Evolutionary conservation across 495 filamentous ascomycete genomes (phyloP), one percentile per base, ranked within the genome.

Genomic region (Glonium stellatum): DNA sequence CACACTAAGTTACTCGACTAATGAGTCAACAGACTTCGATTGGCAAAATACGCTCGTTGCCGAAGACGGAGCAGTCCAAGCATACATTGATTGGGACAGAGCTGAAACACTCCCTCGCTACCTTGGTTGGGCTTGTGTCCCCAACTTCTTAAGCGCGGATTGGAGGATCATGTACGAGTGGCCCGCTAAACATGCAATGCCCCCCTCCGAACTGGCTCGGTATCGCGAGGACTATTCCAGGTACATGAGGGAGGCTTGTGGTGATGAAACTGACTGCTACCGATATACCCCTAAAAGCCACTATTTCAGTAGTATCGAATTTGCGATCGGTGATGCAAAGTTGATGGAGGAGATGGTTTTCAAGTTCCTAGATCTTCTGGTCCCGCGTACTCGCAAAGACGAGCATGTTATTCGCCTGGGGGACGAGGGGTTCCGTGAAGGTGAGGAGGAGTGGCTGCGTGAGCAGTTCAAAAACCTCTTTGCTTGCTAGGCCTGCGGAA

Each of bases 41-140:
- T 21, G 44, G 27, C 25, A 51, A 13, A 59, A 54, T 15, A 59
- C 46, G 4, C 44, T 59, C 19, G 47, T 59, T 31, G 22, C 34
- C 18, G 44, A 35, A 13, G 57, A 59, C 15, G 57, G 57, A 1
- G 36, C 50, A 27, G 57, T 59, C 46, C 54, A 48, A n/a, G 57
- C 46, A n/a, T 52, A 55, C 22, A 51, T 59, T 25, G 46, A 53
- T 23, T 59, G 57, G 57, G 34, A 39, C 44, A 13, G 57, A 13
- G 46, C 41, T 23, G 25, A 35, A n/a, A 52, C 57, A 5, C 25
- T 39, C 12, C 48, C 57, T 1, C 19, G 22, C 23, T 52, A 52
- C 15, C 34, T 59, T 21, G 44, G 46, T 0, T 52, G 48, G 44
- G 22, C 48, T n/a, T 39, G 27, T 19, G 21, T 21, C 13, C 57